Conservation (phyloP, 768 basidiomycete species). For the Mycena alexandri region DNA sequence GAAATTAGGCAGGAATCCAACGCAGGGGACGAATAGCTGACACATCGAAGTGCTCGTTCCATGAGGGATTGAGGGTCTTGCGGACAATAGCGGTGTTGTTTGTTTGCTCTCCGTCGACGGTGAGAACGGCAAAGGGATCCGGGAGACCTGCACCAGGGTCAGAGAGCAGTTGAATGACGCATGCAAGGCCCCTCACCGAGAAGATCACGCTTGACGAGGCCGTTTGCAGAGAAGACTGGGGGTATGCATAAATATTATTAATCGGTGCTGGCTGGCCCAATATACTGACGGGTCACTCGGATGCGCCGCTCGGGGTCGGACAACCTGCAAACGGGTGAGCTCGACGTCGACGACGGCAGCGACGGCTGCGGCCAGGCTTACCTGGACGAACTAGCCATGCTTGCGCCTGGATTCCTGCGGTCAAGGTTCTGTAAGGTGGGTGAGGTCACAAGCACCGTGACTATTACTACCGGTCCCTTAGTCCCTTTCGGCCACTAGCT, state of each 20-base stretch:
- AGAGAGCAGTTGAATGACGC: neutral
- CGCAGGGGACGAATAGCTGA: slow-evolving; percentile 53
- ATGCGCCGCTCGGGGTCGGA: slow-evolving; percentile 63
- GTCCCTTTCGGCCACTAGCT: too few species aligned
- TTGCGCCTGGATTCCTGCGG: slow-evolving; percentile 26
- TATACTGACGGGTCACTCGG: slow-evolving; percentile 62
- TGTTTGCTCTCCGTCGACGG: slow-evolving; percentile 87
- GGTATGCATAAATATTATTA: slow-evolving; percentile 19
- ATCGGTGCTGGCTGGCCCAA: slow-evolving; percentile 10
- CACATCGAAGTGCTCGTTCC: slow-evolving; percentile 92
- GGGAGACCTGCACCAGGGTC: slow-evolving; percentile 59
- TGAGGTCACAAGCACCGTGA: neutral
- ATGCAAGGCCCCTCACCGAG: slow-evolving; percentile 54
- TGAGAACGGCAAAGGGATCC: slow-evolving; percentile 90
- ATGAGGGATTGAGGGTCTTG: slow-evolving; percentile 77
- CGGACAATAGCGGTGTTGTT: slow-evolving; percentile 81
- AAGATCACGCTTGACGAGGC: slow-evolving; percentile 81
- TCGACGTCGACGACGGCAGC: slow-evolving; percentile 23
- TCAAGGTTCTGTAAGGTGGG: too few species aligned
- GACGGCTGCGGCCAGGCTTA: slow-evolving; percentile 35
- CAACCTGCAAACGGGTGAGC: slow-evolving; percentile 47
- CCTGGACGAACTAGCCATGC: slow-evolving; percentile 49
- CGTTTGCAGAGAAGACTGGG: slow-evolving; percentile 81
- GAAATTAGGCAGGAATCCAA: slow-evolving; percentile 15
- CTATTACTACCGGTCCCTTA: too few species aligned